phyloP scores from a whole-genome alignment of 2,329 filamentous ascomycete genomes.

The Colletotrichum australisinense region DNA sequence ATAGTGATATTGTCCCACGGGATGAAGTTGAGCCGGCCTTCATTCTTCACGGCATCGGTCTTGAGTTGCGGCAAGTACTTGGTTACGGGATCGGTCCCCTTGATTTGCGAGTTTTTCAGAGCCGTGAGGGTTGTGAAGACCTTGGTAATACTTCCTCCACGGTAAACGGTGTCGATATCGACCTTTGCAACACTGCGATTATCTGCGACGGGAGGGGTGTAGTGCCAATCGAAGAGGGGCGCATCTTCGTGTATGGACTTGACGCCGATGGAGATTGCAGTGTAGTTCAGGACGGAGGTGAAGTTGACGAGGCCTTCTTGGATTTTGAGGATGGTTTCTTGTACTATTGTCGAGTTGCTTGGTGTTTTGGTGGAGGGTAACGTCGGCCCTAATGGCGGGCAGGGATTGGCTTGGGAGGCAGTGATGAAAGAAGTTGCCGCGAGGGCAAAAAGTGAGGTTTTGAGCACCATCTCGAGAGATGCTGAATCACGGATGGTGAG shows the following conservation, averaged over 20 bases:
- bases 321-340: not conserved
- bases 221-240: slow-evolving; percentile 52
- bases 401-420: slow-evolving; percentile 2
- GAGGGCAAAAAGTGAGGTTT: not conserved
- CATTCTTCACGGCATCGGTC: not conserved
- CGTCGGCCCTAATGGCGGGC: slow-evolving; percentile 15
- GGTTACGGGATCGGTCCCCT: slow-evolving; percentile 42
- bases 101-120: slow-evolving; percentile 43
- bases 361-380: slow-evolving; percentile 11
- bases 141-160: slow-evolving; percentile 56
- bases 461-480: not conserved
- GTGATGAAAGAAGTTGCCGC: not conserved
- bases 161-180: slow-evolving; percentile 54
- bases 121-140: slow-evolving; percentile 51
- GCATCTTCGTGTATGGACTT: slow-evolving; percentile 54
- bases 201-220: slow-evolving; percentile 47
- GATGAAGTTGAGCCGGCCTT: slow-evolving; percentile 1
- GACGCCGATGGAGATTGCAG: slow-evolving; percentile 52
- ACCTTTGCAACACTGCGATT: slow-evolving; percentile 40
- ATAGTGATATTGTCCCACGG: slow-evolving; percentile 37
- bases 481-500: not conserved
- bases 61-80: slow-evolving; percentile 39
- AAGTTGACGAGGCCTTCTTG: not conserved
- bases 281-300: slow-evolving; percentile 42
- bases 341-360: slow-evolving; percentile 14